Base-by-base conservation (phyloP, 2,329 filamentous ascomycete species). In the Neospermospora avenae region DNA sequence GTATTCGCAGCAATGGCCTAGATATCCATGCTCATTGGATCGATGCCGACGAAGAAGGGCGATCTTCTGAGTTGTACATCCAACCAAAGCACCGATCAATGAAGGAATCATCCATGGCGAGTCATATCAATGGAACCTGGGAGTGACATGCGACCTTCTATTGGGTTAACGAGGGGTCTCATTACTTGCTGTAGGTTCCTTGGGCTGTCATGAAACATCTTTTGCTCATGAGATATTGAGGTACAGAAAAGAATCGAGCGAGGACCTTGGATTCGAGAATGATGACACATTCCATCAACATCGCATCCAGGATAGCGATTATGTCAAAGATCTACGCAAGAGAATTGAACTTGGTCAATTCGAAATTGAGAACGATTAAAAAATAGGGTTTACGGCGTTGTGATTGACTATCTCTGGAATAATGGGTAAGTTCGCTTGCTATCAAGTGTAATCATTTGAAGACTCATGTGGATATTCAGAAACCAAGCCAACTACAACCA, bases 201-300 rank as follows among this genome's bases (percentile, higher is more conserved):
- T 3, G 3, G 3, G 5, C 10, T 20, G 16, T 20, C 10, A 20
- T 31, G 22, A 24, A 13, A 16, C 14, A 10, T 13, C 25, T 3
- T 28, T 13, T 10, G 13, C 16, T 11, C 14, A 20, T 24, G 3
- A 24, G 13, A 28, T 18, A 4, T 18, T 24, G 11, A 54, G 51
- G 51, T 54, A 54, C 22, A 35, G 51, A 28, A 41, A 31, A 28
- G 51, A 34, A 18, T 41, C 35, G 25, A 20, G n/a, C 7, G 51
- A 42, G 6, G 51, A 54, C 22, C 34, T 54, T 6, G 51, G 51
- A 2, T 28, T 24, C n/a, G 51, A 54, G n/a, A 54, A 54, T n/a
- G 51, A 54, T 28, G 51, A 35, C 11, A 35, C 51, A 2, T 54
- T 54, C 35, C 51, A 54, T 42, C 51, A 54, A 22, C 42, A 42